A percentile compares a stretch with the other conserved stretches of the same genome.
phyloP scores from a whole-genome alignment of 495 filamentous ascomycete genomes.

The Talaromyces trachyspermus region DNA sequence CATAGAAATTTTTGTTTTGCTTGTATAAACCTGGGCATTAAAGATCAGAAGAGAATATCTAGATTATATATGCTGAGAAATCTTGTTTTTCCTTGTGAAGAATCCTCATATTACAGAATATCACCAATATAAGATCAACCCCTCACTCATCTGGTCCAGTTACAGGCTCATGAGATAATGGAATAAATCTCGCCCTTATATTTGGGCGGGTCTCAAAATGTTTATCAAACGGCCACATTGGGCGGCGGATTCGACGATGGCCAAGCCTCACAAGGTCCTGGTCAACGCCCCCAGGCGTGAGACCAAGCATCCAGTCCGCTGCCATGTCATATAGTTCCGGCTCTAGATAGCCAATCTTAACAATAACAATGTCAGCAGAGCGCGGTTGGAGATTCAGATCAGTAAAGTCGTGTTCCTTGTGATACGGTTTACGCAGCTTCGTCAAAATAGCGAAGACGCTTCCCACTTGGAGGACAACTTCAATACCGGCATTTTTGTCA shows the following conservation, averaged over 20 bases:
- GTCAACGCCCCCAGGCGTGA: conserved; percentile 50
- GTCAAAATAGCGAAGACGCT: conserved; percentile 50
- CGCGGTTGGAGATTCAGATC: conserved; percentile 41
- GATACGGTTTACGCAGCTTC: conserved; percentile 50
- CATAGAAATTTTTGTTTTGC: no score
- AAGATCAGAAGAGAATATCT: no score
- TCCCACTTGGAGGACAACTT: conserved; percentile 46
- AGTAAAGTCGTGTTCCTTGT: conserved; percentile 48
- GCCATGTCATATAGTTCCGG: conserved; percentile 51
- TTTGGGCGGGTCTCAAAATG: conserved; percentile 28
- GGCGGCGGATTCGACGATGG: conserved; percentile 40
- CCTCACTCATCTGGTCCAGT: conserved; percentile 8
- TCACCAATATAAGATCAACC: no score
- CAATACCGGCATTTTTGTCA: conserved; percentile 39
- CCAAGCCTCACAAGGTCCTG: conserved; percentile 44
- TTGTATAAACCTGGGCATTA: no score
- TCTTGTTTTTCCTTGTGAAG: no score
- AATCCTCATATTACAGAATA: no score
- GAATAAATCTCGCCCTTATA: conserved; percentile 34
- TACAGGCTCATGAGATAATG: conserved; percentile 31
- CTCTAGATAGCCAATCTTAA: conserved; percentile 55
- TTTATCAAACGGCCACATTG: conserved; percentile 51
- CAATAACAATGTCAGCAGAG: conserved; percentile 44
- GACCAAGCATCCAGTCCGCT: conserved; percentile 45
- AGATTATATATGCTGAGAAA: no score